A percentile compares a stretch with the other conserved stretches of the same genome.
Conservation (phyloP, 345 rosid genomes). For the Eucalyptus caleyi region DNA sequence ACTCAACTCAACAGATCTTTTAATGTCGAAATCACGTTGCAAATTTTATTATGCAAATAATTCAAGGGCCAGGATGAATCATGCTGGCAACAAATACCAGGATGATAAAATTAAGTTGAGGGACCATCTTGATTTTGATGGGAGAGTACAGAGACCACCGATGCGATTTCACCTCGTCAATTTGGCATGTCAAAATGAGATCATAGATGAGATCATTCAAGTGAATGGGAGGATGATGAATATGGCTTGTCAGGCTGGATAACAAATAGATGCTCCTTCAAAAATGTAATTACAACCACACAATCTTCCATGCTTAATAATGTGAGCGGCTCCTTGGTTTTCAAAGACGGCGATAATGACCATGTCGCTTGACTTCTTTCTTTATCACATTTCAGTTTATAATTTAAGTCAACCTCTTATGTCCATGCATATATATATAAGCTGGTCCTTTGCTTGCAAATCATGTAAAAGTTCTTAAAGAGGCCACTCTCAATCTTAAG, state of each 20-base stretch:
- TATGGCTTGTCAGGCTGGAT: not conserved
- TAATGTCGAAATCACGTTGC: not conserved
- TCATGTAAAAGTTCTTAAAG: not conserved
- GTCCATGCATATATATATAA: fast-evolving
- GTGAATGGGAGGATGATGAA: not conserved
- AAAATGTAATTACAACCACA: not conserved
- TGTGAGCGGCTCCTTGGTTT: not conserved
- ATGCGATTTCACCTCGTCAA: fast-evolving
- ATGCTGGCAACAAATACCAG: not conserved
- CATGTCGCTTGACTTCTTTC: too few relatives aligned
- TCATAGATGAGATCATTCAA: not conserved
- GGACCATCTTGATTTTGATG: not conserved
- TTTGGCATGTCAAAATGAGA: not conserved
- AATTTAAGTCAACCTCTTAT: not conserved
- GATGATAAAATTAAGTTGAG: fast-evolving
- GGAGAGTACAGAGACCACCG: fast-evolving
- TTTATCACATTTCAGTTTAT: too few relatives aligned
- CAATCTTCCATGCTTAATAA: not conserved
- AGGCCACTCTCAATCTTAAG: not conserved
- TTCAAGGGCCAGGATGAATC: not conserved
- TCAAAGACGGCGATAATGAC: not conserved
- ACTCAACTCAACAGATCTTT: not conserved
- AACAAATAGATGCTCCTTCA: not conserved
- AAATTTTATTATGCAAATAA: fast-evolving
- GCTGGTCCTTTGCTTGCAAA: not conserved